These are phyloP conservation scores for Mucor circinelloides DNA, from an alignment of 371 early-diverging fungal species.

Conservation along the genomic window DNA sequence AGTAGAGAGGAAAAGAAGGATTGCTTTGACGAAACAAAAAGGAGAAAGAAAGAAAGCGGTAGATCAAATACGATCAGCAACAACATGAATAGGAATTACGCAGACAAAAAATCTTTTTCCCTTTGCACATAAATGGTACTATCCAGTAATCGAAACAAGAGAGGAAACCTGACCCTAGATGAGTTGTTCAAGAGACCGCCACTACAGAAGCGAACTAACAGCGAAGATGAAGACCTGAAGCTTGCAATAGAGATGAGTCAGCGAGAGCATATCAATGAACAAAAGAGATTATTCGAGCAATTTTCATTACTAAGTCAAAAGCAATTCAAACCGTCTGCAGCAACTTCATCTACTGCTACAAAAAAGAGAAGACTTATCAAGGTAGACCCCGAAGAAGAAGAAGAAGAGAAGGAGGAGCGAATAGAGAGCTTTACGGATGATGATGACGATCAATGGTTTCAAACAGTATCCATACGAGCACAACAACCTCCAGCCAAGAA, in stretches of 20 bases:
- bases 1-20: background rate
- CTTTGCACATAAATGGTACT: background rate
- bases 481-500: background rate
- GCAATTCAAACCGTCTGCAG: background rate
- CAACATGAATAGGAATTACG: background rate
- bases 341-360: background rate
- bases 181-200: background rate
- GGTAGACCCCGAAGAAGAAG: background rate
- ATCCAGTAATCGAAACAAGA: background rate
- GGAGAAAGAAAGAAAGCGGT: background rate
- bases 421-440: background rate
- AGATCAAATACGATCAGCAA: background rate
- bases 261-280: slow-evolving; percentile 23
- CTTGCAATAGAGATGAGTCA: slow-evolving; percentile 18
- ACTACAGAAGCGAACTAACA: background rate
- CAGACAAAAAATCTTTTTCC: background rate
- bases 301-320: background rate
- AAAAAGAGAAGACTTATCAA: background rate
- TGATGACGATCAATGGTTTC: slow-evolving; percentile 23
- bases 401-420: background rate
- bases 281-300: slow-evolving; percentile 12
- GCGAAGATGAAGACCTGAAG: slow-evolving; percentile 10
- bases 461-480: slow-evolving; percentile 17
- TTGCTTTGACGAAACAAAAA: background rate
- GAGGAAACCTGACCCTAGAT: background rate